Percentiles rank a stretch among this genome's conserved stretches.
These are phyloP conservation scores for Annulohypoxylon bovei DNA, from an alignment of 495 filamentous ascomycete genomes.

Conservation along the genomic window DNA sequence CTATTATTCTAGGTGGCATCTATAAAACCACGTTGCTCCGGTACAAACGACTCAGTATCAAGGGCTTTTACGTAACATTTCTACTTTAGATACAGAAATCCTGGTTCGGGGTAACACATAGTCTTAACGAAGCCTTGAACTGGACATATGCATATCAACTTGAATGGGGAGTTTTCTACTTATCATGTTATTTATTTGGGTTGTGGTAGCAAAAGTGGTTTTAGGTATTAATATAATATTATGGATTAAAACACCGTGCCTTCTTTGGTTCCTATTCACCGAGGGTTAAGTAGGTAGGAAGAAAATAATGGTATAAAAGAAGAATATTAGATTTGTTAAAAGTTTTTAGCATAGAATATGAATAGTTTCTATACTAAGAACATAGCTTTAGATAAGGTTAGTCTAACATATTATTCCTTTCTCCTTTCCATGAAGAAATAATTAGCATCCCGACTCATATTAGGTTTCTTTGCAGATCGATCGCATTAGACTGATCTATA, in stretches of 20 bases:
- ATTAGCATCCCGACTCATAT: background rate
- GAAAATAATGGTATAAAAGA: background rate
- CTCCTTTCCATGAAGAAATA: background rate
- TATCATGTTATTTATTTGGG: background rate
- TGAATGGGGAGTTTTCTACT: background rate
- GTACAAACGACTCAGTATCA: background rate
- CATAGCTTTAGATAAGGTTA: background rate
- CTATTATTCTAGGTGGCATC: background rate
- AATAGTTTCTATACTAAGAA: background rate
- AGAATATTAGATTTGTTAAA: background rate
- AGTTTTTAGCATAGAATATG: background rate
- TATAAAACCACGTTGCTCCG: background rate
- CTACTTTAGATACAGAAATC: background rate
- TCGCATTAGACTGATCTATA: constrained; percentile 8
- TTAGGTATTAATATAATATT: background rate
- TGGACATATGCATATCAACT: background rate
- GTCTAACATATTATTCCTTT: background rate
- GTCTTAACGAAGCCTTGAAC: background rate
- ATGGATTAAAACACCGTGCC: no score
- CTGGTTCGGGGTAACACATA: background rate
- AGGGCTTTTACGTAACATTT: background rate
- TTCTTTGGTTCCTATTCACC: no score
- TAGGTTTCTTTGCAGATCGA: background rate
- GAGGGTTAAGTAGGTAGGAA: no score
- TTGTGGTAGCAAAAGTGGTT: background rate